These are phyloP conservation scores for Xylariomycetidae sp. DNA, from an alignment of 2,329 filamentous ascomycete genomes.

Conservation along the genomic window DNA sequence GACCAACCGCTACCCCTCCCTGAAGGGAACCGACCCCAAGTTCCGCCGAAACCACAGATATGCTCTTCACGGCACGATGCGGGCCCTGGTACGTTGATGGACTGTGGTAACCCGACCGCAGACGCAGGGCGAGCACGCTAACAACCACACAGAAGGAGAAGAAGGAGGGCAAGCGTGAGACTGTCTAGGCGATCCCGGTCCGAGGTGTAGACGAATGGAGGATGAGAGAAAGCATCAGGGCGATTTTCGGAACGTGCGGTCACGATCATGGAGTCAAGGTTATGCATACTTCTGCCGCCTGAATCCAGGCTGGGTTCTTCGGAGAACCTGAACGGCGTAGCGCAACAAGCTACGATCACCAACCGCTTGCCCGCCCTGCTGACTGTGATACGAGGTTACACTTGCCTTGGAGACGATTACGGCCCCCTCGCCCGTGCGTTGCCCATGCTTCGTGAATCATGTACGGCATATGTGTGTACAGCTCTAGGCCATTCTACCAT, in stretches of 20 bases:
- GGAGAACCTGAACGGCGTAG: constrained; percentile 25
- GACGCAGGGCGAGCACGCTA: constrained; percentile 6
- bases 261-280: constrained; percentile 30
- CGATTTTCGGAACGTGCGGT: constrained; percentile 26
- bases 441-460: neutral
- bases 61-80: constrained; percentile 98
- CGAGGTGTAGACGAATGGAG: constrained; percentile 19
- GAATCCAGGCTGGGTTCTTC: constrained; percentile 24
- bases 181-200: constrained; percentile 49
- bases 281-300: constrained; percentile 22
- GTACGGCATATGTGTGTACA: constrained; percentile 47
- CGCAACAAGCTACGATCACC: constrained; percentile 25
- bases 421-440: neutral
- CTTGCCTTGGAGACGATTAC: neutral
- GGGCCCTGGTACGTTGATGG: constrained; percentile 73
- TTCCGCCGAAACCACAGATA: constrained; percentile 99
- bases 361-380: neutral
- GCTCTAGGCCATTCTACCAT: constrained; percentile 35
- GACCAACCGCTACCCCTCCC: constrained; percentile 96
- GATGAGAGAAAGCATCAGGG: constrained; percentile 24
- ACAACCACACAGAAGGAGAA: constrained; percentile 68
- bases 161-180: constrained; percentile 90
- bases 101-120: neutral
- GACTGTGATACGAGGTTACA: neutral
- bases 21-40: constrained; percentile 99